Base-by-base conservation (phyloP, 139 green algal genomes). In the Edaphochlamys debaryana region DNA sequence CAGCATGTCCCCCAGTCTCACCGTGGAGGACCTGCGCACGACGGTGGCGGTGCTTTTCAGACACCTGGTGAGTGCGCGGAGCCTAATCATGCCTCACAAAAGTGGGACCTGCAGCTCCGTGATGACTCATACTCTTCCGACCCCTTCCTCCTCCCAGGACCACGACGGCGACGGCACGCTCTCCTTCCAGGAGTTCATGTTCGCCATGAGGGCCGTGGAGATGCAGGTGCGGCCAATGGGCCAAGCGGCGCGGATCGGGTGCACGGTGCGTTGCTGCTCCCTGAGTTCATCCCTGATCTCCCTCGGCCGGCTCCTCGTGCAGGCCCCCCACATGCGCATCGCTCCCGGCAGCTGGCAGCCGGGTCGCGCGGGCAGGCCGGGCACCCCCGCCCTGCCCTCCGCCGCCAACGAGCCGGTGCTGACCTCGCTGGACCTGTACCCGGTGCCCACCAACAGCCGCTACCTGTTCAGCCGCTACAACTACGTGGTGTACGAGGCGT, bases 381-480 rank as follows among this genome's bases (percentile, higher is more conserved):
- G 45, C 56, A 22, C n/a, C 22, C 5, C 32, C 48, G 48, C 40
- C 34, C 45, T 8, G 32, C 36, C 54, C 42, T 54, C 56, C 1
- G 58, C 58, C 5, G 29, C 27, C 32, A 62, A 62, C 17, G 80
- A 86, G 69, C 54, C 80, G 11, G 25, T 86, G 4, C 54, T 87
- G 45, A 4, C 19, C 3, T 41, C 67, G 8, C 25, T 87, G 74
- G 74, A 80, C 8, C 68, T 87, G 83, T 74, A 87, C 52, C 64
- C 79, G 42, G 23, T 60, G 11, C 30, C 27, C 9, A 40, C 69
- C 37, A 42, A 74, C 48, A 37, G 86, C 40, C 69, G 76, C 20
- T 90, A 88, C 77, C 64, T 87, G 29, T 67, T 77, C 9, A 48
- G 77, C 66, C 68, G 45, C 22, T 66, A 67, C 64, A 90, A 80